Base-by-base conservation (phyloP, 768 basidiomycete species). In the Hypholoma fasciculare region DNA sequence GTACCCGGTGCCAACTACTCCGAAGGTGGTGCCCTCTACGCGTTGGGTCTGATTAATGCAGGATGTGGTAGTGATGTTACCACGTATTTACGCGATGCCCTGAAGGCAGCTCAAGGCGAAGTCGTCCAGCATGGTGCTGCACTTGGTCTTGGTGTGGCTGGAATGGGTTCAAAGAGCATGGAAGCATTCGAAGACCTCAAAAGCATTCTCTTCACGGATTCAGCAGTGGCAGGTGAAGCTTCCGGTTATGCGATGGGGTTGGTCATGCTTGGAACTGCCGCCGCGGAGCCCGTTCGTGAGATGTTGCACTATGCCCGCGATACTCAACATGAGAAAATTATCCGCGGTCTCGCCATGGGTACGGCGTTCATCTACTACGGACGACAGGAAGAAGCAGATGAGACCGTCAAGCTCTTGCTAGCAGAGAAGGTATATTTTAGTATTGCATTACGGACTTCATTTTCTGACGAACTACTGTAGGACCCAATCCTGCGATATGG, bases 321-420 rank as follows among this genome's bases (percentile, higher is more conserved):
- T 70, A 99, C 97, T 1, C 94, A 97, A 67, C 97, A 98, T 69
- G 97, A 99, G 78, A 99, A 98, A 78, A 98, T 98, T 67, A 98
- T 98, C 55, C 89, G 97, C 46, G 95, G 95, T 62, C 81, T 99
- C 54, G 92, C 96, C 7, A 82, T 99, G 64, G 96, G 96, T 19
- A 79, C 95, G 44, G 93, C 94, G 2, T 93, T 98, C 71, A 83
- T 98, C 58, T 93, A 85, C 74, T 98, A 96, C 61, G 94, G 92
- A 40, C 84, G 89, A 50, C 93, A 96, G 73, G 97, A 98, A 69
- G 86, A 94, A 65, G 96, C 97, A 7, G 89, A 98, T 61, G 77
- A 78, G n/a, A 89, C 90, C 1, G 86, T 96, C 59, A 87, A 87
- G 66, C 72, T 79, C 47, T 74, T 98, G 30, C 76, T 95, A 48